Evolutionary conservation across 305 asterid species (phyloP).

Genomic region (Fraxinus greggii): DNA sequence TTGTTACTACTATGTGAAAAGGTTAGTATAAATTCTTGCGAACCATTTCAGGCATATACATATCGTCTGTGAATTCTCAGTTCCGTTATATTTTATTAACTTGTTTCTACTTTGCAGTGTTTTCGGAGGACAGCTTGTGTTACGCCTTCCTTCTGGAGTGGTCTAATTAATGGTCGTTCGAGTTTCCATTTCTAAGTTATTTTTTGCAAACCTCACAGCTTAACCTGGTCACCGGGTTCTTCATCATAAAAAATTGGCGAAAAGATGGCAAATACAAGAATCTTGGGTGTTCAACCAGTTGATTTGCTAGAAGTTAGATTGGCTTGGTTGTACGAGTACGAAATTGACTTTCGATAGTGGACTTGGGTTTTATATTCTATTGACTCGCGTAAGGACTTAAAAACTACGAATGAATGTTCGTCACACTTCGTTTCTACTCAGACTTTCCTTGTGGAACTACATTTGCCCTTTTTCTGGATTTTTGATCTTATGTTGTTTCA

Average conservation of each 20-base stretch:
- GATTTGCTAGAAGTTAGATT: slow-evolving; percentile 16
- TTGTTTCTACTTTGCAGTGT: slow-evolving; percentile 27
- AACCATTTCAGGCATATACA: not conserved
- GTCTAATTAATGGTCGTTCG: slow-evolving; percentile 19
- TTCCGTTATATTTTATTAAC: not conserved
- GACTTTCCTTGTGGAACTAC: not conserved
- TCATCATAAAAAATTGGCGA: slow-evolving; percentile 24
- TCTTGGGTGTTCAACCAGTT: slow-evolving; percentile 9
- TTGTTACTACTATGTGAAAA: slow-evolving; percentile 63
- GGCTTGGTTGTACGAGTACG: slow-evolving; percentile 22
- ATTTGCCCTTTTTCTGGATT: not conserved
- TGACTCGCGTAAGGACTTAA: slow-evolving; percentile 6
- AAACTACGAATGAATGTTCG: slow-evolving; percentile 7
- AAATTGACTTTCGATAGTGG: slow-evolving; percentile 24
- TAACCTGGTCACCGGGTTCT: slow-evolving; percentile 13
- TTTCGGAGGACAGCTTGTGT: slow-evolving; percentile 30
- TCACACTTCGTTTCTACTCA: not conserved
- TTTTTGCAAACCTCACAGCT: slow-evolving; percentile 1
- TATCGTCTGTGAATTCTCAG: not conserved
- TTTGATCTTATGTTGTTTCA: not conserved
- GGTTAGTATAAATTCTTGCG: slow-evolving; percentile 27
- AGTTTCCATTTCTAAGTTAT: not conserved
- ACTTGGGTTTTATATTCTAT: slow-evolving; percentile 2
- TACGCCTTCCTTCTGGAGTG: slow-evolving; percentile 34
- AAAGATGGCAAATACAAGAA: slow-evolving; percentile 13